Evolutionary conservation across 306 rosid genomes (phyloP).

Genomic region (Ceratonia siliqua): DNA sequence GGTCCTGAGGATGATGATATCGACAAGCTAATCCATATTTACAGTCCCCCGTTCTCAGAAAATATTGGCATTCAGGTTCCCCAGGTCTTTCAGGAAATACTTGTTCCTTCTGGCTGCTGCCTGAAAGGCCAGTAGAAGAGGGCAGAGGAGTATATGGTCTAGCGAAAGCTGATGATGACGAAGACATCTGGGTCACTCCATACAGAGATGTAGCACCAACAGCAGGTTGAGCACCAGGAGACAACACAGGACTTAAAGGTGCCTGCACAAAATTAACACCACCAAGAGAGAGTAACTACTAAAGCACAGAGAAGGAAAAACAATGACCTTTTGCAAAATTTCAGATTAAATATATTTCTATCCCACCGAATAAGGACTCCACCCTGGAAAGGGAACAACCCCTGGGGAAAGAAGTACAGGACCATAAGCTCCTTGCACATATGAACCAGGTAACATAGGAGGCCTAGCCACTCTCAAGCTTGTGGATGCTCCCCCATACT

Average conservation of each 20-base stretch:
- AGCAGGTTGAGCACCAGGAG: conserved; percentile 83
- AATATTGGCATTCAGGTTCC: conserved; percentile 79
- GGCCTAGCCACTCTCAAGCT: conserved; percentile 85
- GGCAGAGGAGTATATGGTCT: conserved; percentile 65
- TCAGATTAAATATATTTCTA: neutral
- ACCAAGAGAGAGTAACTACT: neutral
- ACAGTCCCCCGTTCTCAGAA: conserved; percentile 84
- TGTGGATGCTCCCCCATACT: conserved; percentile 69
- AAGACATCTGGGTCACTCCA: conserved; percentile 73
- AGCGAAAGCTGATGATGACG: conserved; percentile 67
- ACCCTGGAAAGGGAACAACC: conserved; percentile 74
- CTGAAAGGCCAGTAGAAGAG: conserved; percentile 52
- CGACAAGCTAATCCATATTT: conserved; percentile 83
- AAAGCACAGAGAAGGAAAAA: neutral
- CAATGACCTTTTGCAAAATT: neutral
- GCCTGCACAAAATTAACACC: conserved; percentile 56
- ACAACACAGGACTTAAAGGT: conserved; percentile 75
- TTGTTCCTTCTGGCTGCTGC: conserved; percentile 56
- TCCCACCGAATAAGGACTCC: conserved; percentile 88
- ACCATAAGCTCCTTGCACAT: conserved; percentile 82
- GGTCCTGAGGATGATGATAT: conserved; percentile 79
- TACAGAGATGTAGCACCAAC: conserved; percentile 74
- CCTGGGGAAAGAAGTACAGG: conserved; percentile 79
- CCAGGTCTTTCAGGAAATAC: conserved; percentile 86
- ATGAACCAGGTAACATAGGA: conserved; percentile 73